phyloP scores from a whole-genome alignment of 805 yeast genomes.

The Candida jianshihensis region DNA sequence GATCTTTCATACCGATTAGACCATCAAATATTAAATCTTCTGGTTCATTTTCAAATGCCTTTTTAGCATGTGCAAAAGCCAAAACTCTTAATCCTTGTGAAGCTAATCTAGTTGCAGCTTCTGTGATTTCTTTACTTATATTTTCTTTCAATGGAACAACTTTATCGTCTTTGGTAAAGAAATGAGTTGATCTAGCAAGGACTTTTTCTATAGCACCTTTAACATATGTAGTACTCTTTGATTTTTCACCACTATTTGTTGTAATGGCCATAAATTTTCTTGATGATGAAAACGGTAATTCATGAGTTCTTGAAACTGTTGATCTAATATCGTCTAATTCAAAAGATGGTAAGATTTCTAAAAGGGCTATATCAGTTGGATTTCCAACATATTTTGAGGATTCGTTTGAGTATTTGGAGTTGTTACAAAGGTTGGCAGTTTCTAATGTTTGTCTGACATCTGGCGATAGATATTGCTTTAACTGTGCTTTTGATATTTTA shows the following conservation, averaged over 20 bases:
- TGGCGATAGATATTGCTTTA: constrained; percentile 38
- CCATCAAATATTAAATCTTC: constrained; percentile 72
- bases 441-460: constrained; percentile 53
- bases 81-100: constrained; percentile 80
- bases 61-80: constrained; percentile 59
- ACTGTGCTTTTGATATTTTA: constrained; percentile 33
- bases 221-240: constrained; percentile 53
- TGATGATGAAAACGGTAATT: constrained; percentile 76
- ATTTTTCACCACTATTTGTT: constrained; percentile 50
- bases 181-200: constrained; percentile 52
- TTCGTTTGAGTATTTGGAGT: constrained; percentile 62
- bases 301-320: constrained; percentile 52
- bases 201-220: constrained; percentile 90
- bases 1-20: constrained; percentile 92
- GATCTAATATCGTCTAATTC: constrained; percentile 66
- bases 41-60: constrained; percentile 38
- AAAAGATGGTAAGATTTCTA: constrained; percentile 67
- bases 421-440: constrained; percentile 70
- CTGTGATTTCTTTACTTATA: constrained; percentile 38
- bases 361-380: constrained; percentile 89
- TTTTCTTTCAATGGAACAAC: constrained; percentile 50
- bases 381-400: constrained; percentile 75
- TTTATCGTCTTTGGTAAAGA: constrained; percentile 52
- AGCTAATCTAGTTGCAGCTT: constrained; percentile 62
- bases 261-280: constrained; percentile 90